These are phyloP conservation scores for Neopestalotiopsis clavispora DNA, from an alignment of 2,329 filamentous ascomycete genomes.

Conservation along the genomic window DNA sequence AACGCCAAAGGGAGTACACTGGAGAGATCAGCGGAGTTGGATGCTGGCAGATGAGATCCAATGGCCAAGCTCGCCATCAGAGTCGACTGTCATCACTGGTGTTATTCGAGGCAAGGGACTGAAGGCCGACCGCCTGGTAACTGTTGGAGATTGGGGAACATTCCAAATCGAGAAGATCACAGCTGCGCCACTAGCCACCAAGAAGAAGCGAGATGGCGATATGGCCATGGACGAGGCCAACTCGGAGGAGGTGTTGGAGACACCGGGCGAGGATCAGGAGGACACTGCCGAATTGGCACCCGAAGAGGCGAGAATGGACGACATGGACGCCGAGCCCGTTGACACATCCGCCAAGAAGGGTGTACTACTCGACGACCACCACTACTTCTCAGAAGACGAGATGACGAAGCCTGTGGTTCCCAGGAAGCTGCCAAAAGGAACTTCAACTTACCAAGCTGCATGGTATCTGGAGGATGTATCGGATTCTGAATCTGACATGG, in stretches of 20 bases:
- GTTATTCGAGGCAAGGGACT: constrained; percentile 84
- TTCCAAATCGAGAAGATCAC: constrained; percentile 92
- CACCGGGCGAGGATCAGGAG: constrained; percentile 80
- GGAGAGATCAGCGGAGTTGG: constrained; percentile 96
- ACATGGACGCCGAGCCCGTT: constrained; percentile 51
- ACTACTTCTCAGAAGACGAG: constrained; percentile 95
- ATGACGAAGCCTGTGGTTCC: constrained; percentile 63
- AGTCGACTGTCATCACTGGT: constrained; percentile 79
- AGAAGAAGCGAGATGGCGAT: constrained; percentile 66
- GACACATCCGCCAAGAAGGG: constrained; percentile 70
- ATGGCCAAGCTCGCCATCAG: constrained; percentile 66
- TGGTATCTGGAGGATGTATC: constrained; percentile 85
- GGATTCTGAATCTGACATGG: constrained; percentile 79
- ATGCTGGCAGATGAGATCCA: constrained; percentile 85
- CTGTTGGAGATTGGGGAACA: constrained; percentile 91
- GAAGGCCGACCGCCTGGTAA: constrained; percentile 88
- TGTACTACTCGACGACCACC: constrained; percentile 92
- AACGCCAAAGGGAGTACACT: constrained; percentile 90
- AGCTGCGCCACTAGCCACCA: constrained; percentile 69
- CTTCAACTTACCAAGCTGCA: constrained; percentile 90
- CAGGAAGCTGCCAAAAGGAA: constrained; percentile 84
- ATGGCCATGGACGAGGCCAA: constrained; percentile 71
- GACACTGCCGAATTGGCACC: constrained; percentile 84
- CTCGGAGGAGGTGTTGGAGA: constrained; percentile 65
- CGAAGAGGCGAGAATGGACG: constrained; percentile 77